These are phyloP conservation scores for Vanilla planifolia DNA, from an alignment of 106 monocot species.

Conservation along the genomic window DNA sequence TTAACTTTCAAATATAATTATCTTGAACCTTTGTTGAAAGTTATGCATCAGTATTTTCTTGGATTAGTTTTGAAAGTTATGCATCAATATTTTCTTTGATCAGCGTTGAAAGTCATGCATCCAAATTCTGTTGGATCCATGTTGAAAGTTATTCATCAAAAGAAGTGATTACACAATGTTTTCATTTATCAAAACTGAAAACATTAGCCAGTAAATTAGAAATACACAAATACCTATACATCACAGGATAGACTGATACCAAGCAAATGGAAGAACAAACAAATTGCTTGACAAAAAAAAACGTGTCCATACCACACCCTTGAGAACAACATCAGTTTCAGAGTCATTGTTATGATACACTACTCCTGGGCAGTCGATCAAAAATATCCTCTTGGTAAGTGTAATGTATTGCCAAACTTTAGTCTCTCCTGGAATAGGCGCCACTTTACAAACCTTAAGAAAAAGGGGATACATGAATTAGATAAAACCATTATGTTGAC, in stretches of 20 bases:
- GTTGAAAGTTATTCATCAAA: not conserved
- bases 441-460: constrained; percentile 90
- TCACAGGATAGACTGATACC: too few species aligned
- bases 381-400: constrained; percentile 79
- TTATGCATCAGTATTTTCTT: too few species aligned
- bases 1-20: too few species aligned
- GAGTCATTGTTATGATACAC: constrained; percentile 90
- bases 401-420: constrained; percentile 99
- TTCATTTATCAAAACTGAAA: not conserved
- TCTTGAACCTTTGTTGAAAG: too few species aligned
- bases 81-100: too few species aligned
- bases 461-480: not conserved
- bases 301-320: constrained; percentile 84
- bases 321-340: constrained; percentile 94
- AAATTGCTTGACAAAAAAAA: not conserved
- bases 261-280: not conserved
- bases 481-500: not conserved
- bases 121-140: too few species aligned
- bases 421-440: constrained; percentile 97
- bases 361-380: constrained; percentile 96
- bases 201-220: not conserved
- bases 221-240: not conserved
- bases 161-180: not conserved
- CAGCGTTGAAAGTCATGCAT: too few species aligned
- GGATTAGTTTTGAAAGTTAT: too few species aligned